phyloP scores from a whole-genome alignment of 805 yeast genomes.

The Monosporozyma siamensis region DNA sequence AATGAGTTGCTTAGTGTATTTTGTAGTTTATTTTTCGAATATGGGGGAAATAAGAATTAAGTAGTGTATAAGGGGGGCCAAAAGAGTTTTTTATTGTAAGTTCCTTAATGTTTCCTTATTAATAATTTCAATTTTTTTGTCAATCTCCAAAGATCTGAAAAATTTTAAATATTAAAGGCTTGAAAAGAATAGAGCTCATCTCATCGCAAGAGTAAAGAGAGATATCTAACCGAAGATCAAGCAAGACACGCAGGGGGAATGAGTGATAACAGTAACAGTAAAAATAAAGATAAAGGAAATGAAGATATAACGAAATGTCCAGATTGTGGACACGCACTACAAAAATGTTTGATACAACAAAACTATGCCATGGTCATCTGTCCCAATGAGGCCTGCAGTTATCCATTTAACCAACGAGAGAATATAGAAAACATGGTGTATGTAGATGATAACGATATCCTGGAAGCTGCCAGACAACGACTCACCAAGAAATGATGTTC shows the following conservation, averaged over 20 bases:
- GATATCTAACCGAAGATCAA: too few species aligned
- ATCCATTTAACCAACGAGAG: slow-evolving; percentile 24
- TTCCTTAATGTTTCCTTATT: neutral
- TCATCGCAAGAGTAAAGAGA: too few species aligned
- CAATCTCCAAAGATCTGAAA: neutral
- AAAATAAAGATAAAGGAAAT: neutral
- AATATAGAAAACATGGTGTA: slow-evolving; percentile 17
- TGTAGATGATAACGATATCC: slow-evolving; percentile 22
- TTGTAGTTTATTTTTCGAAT: too few species aligned
- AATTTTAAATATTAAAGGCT: neutral
- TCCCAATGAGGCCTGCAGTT: slow-evolving; percentile 20
- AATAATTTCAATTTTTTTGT: neutral
- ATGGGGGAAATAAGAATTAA: too few species aligned
- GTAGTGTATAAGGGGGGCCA: too few species aligned
- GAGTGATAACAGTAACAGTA: neutral
- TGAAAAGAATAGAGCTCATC: neutral
- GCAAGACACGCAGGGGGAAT: too few species aligned
- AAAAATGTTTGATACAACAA: slow-evolving; percentile 27
- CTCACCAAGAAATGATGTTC: slow-evolving; percentile 6
- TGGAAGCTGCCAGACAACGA: slow-evolving; percentile 22
- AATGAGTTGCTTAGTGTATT: neutral
- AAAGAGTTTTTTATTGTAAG: neutral
- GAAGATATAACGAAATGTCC: slow-evolving; percentile 16
- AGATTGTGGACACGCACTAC: slow-evolving; percentile 17
- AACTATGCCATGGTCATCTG: slow-evolving; percentile 28